Evolutionary conservation across 2,329 filamentous ascomycete species (phyloP), one percentile per base, ranked within the genome.

Genomic region (Aspergillus fructus): DNA sequence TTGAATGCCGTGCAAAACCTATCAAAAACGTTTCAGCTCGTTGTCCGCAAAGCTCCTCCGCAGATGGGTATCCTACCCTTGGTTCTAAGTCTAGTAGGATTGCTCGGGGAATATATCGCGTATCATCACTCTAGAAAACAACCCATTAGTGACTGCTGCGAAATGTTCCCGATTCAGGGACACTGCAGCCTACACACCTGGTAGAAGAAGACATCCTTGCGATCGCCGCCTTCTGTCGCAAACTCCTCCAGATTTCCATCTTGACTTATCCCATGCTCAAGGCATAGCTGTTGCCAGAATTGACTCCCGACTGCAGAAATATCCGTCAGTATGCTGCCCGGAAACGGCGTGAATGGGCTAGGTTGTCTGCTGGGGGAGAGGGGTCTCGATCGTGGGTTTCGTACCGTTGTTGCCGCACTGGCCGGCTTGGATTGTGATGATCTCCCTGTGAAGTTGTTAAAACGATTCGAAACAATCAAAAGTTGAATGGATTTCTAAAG

Each of bases 141-240:
- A 21, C 1, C 5, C 12, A 45, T 24, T 41, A 49, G 33, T n/a
- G 56, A 37, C 8, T 27, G 33, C 43, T 19, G 17, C 3, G 5
- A 12, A 27, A 17, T 2, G n/a, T 23, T 17, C 8, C 2, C 34
- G 4, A 42, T 19, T 41, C 39, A 12, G 21, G 52, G 15, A 15
- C 17, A 11, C 11, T 4, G n/a, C 23, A 13, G 41, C 12, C 17
- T 24, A 47, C 65, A 24, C 64, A 81, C 80, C 74, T 88, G 93
- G 80, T 97, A 99, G 84, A 96, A 97, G 79, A 97, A 97, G 60
- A 99, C 94, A 77, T 99, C 94, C 76, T 99, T 99, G 67, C 94
- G 89, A 78, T 99, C 94, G 65, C 93, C 93, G 71, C 94, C 94
- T 76, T 97, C 94, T 49, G 92, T 97, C 71, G 94, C 94, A 79